These are phyloP conservation scores for Pestalotiopsis sp. DNA, from an alignment of 2,329 filamentous ascomycete species.

Conservation along the genomic window DNA sequence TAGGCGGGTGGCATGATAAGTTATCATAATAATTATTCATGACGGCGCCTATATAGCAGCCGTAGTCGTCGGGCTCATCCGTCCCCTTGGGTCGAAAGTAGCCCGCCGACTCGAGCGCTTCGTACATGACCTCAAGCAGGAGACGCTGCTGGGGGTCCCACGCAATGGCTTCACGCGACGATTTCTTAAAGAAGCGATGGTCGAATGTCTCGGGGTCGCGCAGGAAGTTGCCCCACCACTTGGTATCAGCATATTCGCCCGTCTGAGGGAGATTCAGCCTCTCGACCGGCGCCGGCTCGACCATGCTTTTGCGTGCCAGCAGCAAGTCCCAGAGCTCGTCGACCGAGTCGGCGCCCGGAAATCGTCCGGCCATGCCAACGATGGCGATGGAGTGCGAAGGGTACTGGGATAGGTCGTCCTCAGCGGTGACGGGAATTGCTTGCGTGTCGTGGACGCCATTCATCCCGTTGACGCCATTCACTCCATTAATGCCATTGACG, in stretches of 20 bases:
- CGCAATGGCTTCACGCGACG: conserved; percentile 17
- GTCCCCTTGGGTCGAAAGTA: conserved; percentile 18
- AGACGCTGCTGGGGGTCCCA: conserved; percentile 23
- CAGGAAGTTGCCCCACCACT: conserved; percentile 28
- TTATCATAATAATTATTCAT: conserved; percentile 41
- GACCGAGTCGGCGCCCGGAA: conserved; percentile 30
- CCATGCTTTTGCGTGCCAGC: conserved; percentile 6
- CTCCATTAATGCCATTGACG: background rate
- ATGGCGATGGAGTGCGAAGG: conserved; percentile 29
- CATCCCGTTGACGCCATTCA: background rate
- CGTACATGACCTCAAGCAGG: conserved; percentile 22
- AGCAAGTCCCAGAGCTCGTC: conserved; percentile 34
- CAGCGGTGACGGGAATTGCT: too few relatives aligned
- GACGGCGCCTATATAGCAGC: conserved; percentile 38
- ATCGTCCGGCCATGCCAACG: conserved; percentile 32
- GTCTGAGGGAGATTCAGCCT: background rate
- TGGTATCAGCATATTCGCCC: conserved; percentile 19
- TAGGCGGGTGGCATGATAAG: conserved; percentile 33
- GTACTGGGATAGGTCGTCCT: conserved; percentile 5
- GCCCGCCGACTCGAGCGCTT: conserved; percentile 27
- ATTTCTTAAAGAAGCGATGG: conserved; percentile 25
- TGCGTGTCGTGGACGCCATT: too few relatives aligned
- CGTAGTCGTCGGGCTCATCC: conserved; percentile 23
- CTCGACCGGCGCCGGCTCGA: conserved; percentile 3
- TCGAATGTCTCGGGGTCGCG: conserved; percentile 26